A percentile compares a stretch with the other conserved stretches of the same genome.
Conservation (phyloP, 805 yeast species). For the Kuraishia molischiana region DNA sequence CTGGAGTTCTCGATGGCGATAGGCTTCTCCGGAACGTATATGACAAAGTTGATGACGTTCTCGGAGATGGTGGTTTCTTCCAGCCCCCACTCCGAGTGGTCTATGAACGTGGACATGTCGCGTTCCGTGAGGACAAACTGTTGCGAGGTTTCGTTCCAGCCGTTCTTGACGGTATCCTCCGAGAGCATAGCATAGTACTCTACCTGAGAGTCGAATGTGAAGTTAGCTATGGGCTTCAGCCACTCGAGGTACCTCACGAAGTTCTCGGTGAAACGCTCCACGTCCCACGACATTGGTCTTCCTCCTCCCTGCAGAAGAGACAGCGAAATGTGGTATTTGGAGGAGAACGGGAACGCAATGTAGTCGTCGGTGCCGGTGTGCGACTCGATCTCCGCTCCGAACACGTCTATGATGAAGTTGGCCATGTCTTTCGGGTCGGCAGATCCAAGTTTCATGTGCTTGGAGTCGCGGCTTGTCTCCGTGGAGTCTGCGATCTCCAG, state of each 20-base stretch:
- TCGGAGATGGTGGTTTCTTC: conserved; percentile 36
- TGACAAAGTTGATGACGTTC: conserved; percentile 61
- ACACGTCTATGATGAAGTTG: neutral
- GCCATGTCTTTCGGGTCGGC: neutral
- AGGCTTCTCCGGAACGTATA: conserved; percentile 54
- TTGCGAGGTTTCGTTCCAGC: conserved; percentile 14
- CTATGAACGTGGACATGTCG: conserved; percentile 68
- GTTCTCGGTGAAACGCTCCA: conserved; percentile 38
- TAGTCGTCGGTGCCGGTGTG: conserved; percentile 13
- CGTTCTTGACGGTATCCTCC: conserved; percentile 14
- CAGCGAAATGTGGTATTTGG: conserved; percentile 66
- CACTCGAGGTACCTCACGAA: conserved; percentile 47
- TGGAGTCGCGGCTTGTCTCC: neutral
- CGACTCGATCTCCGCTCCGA: neutral
- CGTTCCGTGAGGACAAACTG: conserved; percentile 26
- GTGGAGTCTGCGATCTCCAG: neutral
- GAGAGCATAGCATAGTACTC: conserved; percentile 50
- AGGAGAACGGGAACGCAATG: conserved; percentile 44
- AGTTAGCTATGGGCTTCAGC: conserved; percentile 49
- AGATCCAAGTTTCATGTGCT: neutral
- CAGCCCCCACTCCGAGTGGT: conserved; percentile 78
- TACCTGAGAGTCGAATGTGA: conserved; percentile 72
- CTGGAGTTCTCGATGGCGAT: conserved; percentile 33
- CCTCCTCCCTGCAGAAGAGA: conserved; percentile 68
- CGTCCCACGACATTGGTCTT: conserved; percentile 63